Conservation (phyloP, 2,329 filamentous ascomycete species). For the Eutypella sp. region DNA sequence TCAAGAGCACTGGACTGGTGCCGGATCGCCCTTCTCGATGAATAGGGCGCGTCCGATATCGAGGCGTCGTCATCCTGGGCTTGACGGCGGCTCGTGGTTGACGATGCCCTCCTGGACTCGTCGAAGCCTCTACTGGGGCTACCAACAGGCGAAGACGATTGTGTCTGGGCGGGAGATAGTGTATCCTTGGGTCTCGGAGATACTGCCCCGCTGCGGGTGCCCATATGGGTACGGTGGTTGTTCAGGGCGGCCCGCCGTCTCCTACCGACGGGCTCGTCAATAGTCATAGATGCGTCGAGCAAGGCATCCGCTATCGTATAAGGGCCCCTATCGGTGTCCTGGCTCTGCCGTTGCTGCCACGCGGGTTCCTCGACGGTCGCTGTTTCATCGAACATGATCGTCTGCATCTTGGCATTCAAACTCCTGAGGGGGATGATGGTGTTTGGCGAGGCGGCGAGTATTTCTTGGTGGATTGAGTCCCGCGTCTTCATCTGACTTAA, state of each 20-base stretch:
- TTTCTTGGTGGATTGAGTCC: conserved; percentile 37
- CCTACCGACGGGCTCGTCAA: conserved; percentile 61
- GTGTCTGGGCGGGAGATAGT: conserved; percentile 18
- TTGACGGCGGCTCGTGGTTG: conserved; percentile 21
- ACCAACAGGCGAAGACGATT: conserved; percentile 22
- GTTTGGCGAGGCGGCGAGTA: conserved; percentile 49
- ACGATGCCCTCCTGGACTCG: conserved; percentile 33
- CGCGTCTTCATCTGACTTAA: conserved; percentile 67
- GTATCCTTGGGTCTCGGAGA: conserved; percentile 33
- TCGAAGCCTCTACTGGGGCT: conserved; percentile 28
- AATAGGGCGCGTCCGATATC: conserved; percentile 36
- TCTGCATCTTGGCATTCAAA: conserved; percentile 76
- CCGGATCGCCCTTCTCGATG: conserved; percentile 43
- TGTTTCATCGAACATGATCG: conserved; percentile 84
- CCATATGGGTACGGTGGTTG: conserved; percentile 41
- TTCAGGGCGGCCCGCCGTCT: conserved; percentile 49
- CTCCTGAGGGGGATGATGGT: conserved; percentile 70
- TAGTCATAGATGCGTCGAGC: conserved; percentile 84
- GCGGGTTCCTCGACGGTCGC: conserved; percentile 43
- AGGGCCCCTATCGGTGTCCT: conserved; percentile 37
- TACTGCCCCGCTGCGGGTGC: conserved; percentile 28
- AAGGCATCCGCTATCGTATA: conserved; percentile 88
- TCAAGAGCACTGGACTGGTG: conserved; percentile 56
- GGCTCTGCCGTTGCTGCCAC: conserved; percentile 28
- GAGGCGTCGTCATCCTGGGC: conserved; percentile 31